Evolutionary conservation across 768 basidiomycete genomes (phyloP).

Genomic region (Suillus occidentalis): DNA sequence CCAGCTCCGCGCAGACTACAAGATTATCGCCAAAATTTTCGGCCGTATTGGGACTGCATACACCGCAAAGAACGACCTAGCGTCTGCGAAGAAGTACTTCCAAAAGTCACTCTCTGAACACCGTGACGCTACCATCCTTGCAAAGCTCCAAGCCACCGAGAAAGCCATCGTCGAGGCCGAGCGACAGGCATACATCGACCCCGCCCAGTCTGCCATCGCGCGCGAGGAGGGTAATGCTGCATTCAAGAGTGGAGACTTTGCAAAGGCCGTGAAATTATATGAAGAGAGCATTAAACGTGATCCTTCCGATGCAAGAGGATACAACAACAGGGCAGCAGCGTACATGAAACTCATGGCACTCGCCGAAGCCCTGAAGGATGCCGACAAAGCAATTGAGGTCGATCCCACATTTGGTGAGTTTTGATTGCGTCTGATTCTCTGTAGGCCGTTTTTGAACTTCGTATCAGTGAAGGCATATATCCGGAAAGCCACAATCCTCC

Average conservation of each 20-base stretch:
- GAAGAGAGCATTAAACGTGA: slow-evolving; percentile 96
- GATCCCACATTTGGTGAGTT: slow-evolving; percentile 80
- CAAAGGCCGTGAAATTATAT: slow-evolving; percentile 87
- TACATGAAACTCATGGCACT: slow-evolving; percentile 94
- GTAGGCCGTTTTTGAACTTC: background rate
- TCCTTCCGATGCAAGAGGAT: slow-evolving; percentile 85
- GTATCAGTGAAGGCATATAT: slow-evolving; percentile 84
- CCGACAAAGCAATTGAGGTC: slow-evolving; percentile 87
- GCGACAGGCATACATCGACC: slow-evolving; percentile 83
- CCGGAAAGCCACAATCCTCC: slow-evolving; percentile 84
- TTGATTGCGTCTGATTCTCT: background rate
- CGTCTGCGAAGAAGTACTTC: slow-evolving; percentile 84
- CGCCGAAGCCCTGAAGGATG: slow-evolving; percentile 96
- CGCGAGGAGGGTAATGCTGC: slow-evolving; percentile 90
- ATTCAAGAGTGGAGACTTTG: slow-evolving; percentile 94
- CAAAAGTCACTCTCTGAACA: slow-evolving; percentile 95
- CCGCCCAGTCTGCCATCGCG: slow-evolving; percentile 75
- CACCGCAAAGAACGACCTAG: slow-evolving; percentile 73
- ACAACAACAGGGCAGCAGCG: slow-evolving; percentile 98
- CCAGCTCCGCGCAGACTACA: slow-evolving; percentile 89
- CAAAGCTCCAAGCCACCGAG: slow-evolving; percentile 86
- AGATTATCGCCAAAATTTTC: slow-evolving; percentile 90
- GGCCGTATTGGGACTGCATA: slow-evolving; percentile 89
- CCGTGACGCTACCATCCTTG: slow-evolving; percentile 89
- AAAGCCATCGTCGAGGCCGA: slow-evolving; percentile 76